Conservation (phyloP, 257 asterid species). For the Thymus mandschuricus region DNA sequence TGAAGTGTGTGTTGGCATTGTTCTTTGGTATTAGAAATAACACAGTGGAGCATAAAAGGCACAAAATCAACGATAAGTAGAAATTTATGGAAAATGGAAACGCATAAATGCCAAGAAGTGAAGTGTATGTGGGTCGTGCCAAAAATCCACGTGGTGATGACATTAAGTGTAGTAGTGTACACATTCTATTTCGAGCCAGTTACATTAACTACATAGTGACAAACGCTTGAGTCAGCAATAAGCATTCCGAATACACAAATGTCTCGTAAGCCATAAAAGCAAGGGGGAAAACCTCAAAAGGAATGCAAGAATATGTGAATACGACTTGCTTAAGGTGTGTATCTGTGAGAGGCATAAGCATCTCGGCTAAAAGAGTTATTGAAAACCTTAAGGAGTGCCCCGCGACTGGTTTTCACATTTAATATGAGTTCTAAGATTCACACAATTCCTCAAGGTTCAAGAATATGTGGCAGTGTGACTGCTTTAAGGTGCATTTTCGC, state of each 20-base stretch:
- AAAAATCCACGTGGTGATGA: not conserved
- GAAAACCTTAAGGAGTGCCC: not conserved
- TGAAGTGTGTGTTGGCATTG: not conserved
- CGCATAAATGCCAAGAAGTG: not conserved
- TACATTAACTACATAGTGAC: not conserved
- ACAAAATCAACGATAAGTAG: not conserved
- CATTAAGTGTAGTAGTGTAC: not conserved
- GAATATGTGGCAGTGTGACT: not conserved
- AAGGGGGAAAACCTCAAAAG: not conserved
- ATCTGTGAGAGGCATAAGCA: not conserved
- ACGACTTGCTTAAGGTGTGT: not conserved
- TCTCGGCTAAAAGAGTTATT: not conserved
- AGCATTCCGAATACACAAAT: not conserved
- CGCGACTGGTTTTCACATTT: not conserved
- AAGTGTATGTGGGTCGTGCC: not conserved
- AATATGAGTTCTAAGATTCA: not conserved
- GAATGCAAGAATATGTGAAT: not conserved
- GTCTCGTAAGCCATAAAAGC: not conserved
- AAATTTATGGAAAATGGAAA: not conserved
- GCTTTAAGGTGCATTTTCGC: constrained; percentile 1
- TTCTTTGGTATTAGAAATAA: constrained; percentile 1
- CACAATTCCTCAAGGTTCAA: constrained; percentile 1
- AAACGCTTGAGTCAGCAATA: not conserved
- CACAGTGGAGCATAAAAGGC: not conserved
- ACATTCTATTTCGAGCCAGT: not conserved